Evolutionary conservation across 176 grass and related monocot species (phyloP).

Genomic region (Aegilops bicornis): DNA sequence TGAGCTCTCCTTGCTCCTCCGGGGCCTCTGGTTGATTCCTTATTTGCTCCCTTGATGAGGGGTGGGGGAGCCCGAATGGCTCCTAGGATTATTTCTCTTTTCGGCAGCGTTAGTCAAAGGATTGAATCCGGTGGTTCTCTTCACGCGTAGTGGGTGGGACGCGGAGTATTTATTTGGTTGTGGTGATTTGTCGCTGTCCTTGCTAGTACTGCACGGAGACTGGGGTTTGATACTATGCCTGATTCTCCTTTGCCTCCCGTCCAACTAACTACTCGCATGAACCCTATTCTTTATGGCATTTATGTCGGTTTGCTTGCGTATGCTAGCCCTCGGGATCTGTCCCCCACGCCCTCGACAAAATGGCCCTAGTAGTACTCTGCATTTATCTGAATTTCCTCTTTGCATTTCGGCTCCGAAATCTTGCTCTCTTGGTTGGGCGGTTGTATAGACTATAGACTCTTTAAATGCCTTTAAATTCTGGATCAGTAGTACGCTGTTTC

Average conservation of each 20-base stretch:
- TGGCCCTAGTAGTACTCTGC: background rate
- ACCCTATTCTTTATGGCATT: background rate
- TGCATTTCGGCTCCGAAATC: background rate
- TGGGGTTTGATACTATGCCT: background rate
- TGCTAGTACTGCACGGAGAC: background rate
- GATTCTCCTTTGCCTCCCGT: background rate
- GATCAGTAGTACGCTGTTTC: background rate
- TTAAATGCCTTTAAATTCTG: background rate
- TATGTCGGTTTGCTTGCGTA: constrained; percentile 5
- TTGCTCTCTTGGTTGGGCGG: background rate
- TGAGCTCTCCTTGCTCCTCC: constrained; percentile 17
- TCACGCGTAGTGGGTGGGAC: background rate
- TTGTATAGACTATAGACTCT: background rate
- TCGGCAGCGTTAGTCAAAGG: background rate
- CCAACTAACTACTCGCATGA: background rate
- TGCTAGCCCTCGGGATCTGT: background rate
- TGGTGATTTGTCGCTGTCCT: background rate
- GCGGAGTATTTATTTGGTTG: background rate
- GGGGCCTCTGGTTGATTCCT: background rate
- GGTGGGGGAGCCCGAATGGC: background rate
- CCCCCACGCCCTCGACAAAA: background rate
- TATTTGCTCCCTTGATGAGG: background rate
- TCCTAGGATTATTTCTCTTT: background rate
- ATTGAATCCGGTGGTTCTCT: background rate
- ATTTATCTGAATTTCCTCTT: background rate